These are phyloP conservation scores for Cryphonectria parasitica DNA, from an alignment of 2,329 filamentous ascomycete genomes.

Conservation along the genomic window DNA sequence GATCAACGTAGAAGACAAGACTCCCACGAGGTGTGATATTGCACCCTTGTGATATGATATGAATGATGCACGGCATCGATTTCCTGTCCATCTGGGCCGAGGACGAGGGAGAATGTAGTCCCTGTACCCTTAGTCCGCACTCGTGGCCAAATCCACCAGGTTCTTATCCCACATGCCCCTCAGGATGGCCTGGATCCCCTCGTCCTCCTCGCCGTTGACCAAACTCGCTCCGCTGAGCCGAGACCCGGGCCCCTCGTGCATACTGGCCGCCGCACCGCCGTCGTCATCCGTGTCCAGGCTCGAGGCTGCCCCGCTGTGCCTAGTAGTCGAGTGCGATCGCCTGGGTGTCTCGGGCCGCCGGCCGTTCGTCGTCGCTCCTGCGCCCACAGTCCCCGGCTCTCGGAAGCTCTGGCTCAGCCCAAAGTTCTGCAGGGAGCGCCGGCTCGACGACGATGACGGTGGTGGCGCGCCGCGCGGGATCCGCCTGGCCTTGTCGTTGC, in stretches of 20 bases:
- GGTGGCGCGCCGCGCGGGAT: conserved; percentile 44
- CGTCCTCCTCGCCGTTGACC: conserved; percentile 54
- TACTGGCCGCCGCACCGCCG: conserved; percentile 32
- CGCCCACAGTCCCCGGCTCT: background rate
- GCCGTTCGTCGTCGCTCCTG: conserved; percentile 8
- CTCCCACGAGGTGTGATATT: background rate
- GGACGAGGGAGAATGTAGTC: background rate
- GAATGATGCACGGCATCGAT: background rate
- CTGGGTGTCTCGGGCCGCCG: conserved; percentile 24
- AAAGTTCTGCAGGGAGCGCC: conserved; percentile 38
- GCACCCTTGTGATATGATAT: background rate
- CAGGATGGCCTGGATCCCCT: conserved; percentile 55
- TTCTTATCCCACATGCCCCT: conserved; percentile 66
- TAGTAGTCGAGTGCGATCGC: conserved; percentile 28
- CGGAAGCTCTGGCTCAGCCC: conserved; percentile 46
- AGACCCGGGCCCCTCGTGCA: conserved; percentile 39
- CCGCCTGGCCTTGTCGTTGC: conserved; percentile 52
- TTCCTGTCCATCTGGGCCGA: background rate
- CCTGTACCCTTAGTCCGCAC: conserved; percentile 47
- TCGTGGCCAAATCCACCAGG: conserved; percentile 57
- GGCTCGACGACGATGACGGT: conserved; percentile 18
- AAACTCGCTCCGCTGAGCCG: conserved; percentile 54
- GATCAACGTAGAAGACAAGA: too few relatives aligned
- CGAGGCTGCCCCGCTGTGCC: conserved; percentile 38
- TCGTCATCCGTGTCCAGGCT: conserved; percentile 54